Evolutionary conservation across 192 early-diverging fungal genomes (phyloP).

Genomic region (Entophlyctis luteolus): DNA sequence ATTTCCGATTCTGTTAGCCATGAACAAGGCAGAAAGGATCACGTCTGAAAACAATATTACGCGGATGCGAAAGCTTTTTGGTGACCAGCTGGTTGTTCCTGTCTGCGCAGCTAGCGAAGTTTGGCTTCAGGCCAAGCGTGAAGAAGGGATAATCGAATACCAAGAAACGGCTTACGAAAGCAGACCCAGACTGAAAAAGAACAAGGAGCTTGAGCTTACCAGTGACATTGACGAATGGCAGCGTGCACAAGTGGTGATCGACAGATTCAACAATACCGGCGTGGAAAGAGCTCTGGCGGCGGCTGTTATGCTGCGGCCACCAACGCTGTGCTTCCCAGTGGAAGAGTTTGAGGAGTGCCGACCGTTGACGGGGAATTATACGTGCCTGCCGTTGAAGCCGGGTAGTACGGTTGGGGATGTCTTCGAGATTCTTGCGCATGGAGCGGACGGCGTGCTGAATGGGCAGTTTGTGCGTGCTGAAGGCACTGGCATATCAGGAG

Average conservation of each 20-base stretch:
- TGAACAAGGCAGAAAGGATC: constrained; percentile 26
- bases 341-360: constrained; percentile 12
- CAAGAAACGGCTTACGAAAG: neutral
- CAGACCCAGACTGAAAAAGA: neutral
- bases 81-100: constrained; percentile 12
- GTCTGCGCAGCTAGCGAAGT: constrained; percentile 26
- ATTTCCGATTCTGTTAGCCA: constrained; percentile 28
- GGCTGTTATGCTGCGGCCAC: constrained; percentile 26
- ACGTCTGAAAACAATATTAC: constrained; percentile 7
- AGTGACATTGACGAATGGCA: constrained; percentile 7
- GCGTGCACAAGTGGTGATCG: neutral
- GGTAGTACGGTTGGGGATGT: constrained; percentile 27
- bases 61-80: constrained; percentile 11
- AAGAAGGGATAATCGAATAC: constrained; percentile 4
- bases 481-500: constrained; percentile 5
- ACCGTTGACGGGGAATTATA: neutral
- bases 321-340: constrained; percentile 22
- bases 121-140: constrained; percentile 19
- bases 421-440: constrained; percentile 18
- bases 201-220: neutral
- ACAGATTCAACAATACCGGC: constrained; percentile 9
- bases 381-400: constrained; percentile 23
- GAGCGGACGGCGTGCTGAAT: constrained; percentile 4
- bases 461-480: constrained; percentile 30
- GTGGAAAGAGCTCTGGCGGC: constrained; percentile 24